Evolutionary conservation across 768 basidiomycete species (phyloP).

Genomic region (Tephrocybe sp.): DNA sequence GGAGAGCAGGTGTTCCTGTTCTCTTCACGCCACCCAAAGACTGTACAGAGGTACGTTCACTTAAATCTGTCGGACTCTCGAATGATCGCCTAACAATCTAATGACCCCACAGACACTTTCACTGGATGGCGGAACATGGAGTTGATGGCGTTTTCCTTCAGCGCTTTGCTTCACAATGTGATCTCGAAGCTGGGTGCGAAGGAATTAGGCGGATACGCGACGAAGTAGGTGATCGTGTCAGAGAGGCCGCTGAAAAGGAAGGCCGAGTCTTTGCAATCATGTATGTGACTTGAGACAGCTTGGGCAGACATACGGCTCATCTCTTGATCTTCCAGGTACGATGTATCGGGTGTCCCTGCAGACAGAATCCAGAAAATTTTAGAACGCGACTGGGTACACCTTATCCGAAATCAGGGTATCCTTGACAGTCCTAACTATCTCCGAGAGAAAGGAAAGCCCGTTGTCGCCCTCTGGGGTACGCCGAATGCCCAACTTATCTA

Average conservation of each 20-base stretch:
- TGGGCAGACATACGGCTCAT: constrained; percentile 5
- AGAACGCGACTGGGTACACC: constrained; percentile 73
- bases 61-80: neutral
- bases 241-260: constrained; percentile 77
- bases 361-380: constrained; percentile 67
- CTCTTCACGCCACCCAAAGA: constrained; percentile 74
- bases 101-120: constrained; percentile 52
- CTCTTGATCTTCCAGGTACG: constrained; percentile 59
- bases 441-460: constrained; percentile 65
- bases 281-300: constrained; percentile 40
- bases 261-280: constrained; percentile 85
- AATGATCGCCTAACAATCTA: neutral
- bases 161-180: constrained; percentile 71
- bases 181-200: constrained; percentile 51
- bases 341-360: constrained; percentile 75
- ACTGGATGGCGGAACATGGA: constrained; percentile 82
- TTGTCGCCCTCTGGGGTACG: constrained; percentile 73
- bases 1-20: constrained; percentile 71
- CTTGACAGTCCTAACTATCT: constrained; percentile 76
- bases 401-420: constrained; percentile 58
- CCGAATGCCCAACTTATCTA: neutral
- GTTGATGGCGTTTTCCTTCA: constrained; percentile 84
- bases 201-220: constrained; percentile 67
- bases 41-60: constrained; percentile 54
- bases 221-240: constrained; percentile 67